Evolutionary conservation across 441 rosid species (phyloP).

Genomic region (Gossypium laxum): DNA sequence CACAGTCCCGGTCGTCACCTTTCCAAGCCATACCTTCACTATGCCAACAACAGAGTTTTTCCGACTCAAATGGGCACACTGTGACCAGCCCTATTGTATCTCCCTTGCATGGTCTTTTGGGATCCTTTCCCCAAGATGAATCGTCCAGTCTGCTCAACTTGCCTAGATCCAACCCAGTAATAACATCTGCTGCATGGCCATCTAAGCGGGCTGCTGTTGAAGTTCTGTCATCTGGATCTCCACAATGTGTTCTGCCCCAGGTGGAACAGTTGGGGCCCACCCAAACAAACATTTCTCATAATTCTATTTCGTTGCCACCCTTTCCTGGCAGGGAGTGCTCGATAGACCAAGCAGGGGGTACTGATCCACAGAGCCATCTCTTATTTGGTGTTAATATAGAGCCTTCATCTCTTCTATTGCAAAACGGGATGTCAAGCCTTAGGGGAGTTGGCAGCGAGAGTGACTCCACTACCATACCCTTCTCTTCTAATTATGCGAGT

Average conservation of each 20-base stretch:
- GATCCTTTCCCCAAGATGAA: constrained; percentile 65
- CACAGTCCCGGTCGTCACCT: constrained; percentile 51
- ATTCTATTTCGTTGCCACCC: constrained; percentile 68
- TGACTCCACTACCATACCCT: constrained; percentile 55
- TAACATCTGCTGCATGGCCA: constrained; percentile 68
- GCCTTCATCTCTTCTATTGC: constrained; percentile 69
- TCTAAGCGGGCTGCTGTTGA: constrained; percentile 78
- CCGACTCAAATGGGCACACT: constrained; percentile 64
- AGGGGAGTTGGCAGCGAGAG: constrained; percentile 63
- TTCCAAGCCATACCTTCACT: constrained; percentile 49
- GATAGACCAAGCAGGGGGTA: constrained; percentile 57
- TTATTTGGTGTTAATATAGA: constrained; percentile 87
- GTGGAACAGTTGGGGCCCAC: constrained; percentile 58
- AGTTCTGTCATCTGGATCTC: constrained; percentile 36
- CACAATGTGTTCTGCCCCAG: constrained; percentile 44
- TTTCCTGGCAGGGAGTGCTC: constrained; percentile 90
- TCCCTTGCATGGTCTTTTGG: constrained; percentile 65
- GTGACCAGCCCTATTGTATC: constrained; percentile 38
- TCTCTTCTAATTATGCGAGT: constrained; percentile 50
- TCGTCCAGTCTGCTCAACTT: constrained; percentile 52
- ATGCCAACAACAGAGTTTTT: constrained; percentile 67
- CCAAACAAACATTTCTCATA: constrained; percentile 48
- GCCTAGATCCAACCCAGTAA: constrained; percentile 46
- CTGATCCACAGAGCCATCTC: constrained; percentile 77
- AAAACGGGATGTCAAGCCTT: constrained; percentile 68